Evolutionary conservation across 2,329 filamentous ascomycete species (phyloP).

Genomic region (Gaeumannomyces tritici): DNA sequence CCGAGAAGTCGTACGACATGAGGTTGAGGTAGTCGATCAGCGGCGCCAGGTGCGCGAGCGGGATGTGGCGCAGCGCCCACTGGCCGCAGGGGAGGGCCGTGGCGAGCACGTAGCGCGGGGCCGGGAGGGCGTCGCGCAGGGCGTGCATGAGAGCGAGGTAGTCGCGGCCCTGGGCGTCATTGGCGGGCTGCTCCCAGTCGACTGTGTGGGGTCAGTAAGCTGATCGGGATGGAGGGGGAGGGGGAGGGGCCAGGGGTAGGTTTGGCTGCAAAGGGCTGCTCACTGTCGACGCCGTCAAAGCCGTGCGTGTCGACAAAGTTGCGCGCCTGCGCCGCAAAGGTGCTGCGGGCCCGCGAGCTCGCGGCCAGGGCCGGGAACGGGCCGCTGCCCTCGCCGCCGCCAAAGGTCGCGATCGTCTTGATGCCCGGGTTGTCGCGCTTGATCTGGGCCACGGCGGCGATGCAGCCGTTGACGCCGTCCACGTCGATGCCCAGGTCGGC

Average conservation of each 20-base stretch:
- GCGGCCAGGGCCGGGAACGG: conserved; percentile 50
- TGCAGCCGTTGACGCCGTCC: conserved; percentile 49
- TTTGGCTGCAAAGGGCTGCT: not conserved
- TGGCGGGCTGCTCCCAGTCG: conserved; percentile 58
- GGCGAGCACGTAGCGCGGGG: conserved; percentile 46
- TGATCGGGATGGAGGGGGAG: too few relatives aligned
- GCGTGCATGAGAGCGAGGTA: conserved; percentile 46
- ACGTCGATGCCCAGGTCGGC: conserved; percentile 51
- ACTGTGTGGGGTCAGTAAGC: conserved; percentile 27
- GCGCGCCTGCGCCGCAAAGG: conserved; percentile 44
- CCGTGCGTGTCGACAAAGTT: conserved; percentile 45
- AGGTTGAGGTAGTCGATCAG: conserved; percentile 55
- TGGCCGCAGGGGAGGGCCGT: conserved; percentile 53
- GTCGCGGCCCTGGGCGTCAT: conserved; percentile 41
- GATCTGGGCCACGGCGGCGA: conserved; percentile 47
- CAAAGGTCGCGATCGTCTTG: conserved; percentile 53
- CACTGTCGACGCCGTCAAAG: conserved; percentile 58
- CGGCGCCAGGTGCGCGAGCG: conserved; percentile 37
- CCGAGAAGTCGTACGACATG: conserved; percentile 61
- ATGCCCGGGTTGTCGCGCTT: conserved; percentile 47
- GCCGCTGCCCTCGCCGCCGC: conserved; percentile 53
- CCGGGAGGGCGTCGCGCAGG: conserved; percentile 44
- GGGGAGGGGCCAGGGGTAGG: too few relatives aligned
- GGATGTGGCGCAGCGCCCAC: conserved; percentile 52
- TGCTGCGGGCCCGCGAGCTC: conserved; percentile 33